Percentiles rank a stretch among this genome's conserved stretches.
Evolutionary conservation across 805 yeast species (phyloP).

Genomic region (Saccharomycopsis lassenensis): DNA sequence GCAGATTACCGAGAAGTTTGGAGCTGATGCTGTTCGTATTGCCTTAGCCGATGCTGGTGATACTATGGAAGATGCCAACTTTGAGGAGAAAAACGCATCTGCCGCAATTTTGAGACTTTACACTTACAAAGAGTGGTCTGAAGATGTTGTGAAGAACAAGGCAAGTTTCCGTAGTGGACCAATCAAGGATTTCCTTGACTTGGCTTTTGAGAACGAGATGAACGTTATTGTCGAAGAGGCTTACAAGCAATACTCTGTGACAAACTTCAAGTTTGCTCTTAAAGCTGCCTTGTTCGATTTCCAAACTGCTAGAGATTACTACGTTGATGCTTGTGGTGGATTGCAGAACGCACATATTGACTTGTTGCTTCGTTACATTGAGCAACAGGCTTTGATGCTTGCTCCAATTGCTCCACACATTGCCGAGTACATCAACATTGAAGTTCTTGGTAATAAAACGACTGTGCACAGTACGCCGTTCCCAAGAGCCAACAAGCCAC

Average conservation of each 20-base stretch:
- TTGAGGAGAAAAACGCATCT: slow-evolving; percentile 92
- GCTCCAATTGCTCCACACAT: slow-evolving; percentile 96
- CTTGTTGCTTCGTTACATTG: slow-evolving; percentile 71
- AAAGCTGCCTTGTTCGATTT: slow-evolving; percentile 87
- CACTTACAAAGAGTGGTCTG: slow-evolving; percentile 93
- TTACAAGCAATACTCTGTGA: slow-evolving; percentile 53
- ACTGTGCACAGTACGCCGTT: slow-evolving; percentile 67
- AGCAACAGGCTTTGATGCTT: slow-evolving; percentile 71
- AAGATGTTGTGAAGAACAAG: slow-evolving; percentile 48
- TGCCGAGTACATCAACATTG: slow-evolving; percentile 82
- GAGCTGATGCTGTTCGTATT: slow-evolving; percentile 96
- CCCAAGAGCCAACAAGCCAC: slow-evolving; percentile 67
- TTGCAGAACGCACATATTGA: slow-evolving; percentile 65
- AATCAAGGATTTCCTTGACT: slow-evolving; percentile 59
- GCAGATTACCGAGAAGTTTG: slow-evolving; percentile 77
- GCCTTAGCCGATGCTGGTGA: slow-evolving; percentile 99
- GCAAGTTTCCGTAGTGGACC: slow-evolving; percentile 45
- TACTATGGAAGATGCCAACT: slow-evolving; percentile 92
- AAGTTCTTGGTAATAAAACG: slow-evolving; percentile 48
- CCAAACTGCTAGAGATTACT: slow-evolving; percentile 92
- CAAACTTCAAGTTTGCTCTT: slow-evolving; percentile 81
- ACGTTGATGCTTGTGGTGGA: slow-evolving; percentile 61
- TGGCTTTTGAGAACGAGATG: slow-evolving; percentile 90
- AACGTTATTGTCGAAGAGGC: slow-evolving; percentile 69
- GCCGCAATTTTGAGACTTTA: slow-evolving; percentile 92